Evolutionary conservation across 805 yeast species (phyloP).

Genomic region (Candida suzukii): DNA sequence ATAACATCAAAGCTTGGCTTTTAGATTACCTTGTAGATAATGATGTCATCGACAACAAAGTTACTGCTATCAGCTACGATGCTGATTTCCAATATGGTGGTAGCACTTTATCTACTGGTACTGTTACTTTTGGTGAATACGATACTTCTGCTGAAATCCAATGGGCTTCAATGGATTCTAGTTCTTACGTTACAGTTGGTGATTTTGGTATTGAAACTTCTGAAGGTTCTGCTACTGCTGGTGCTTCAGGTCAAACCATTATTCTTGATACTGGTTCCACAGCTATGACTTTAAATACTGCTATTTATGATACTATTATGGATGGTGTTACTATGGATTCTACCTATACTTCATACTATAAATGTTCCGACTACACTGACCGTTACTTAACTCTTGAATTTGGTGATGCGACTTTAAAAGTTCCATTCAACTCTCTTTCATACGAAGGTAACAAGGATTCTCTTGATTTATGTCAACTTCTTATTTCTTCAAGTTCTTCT

Average conservation of each 20-base stretch:
- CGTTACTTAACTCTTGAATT: slow-evolving; percentile 5
- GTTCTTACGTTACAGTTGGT: background rate
- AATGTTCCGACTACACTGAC: slow-evolving; percentile 12
- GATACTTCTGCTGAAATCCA: background rate
- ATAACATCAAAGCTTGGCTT: slow-evolving; percentile 5
- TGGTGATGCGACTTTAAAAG: slow-evolving; percentile 3
- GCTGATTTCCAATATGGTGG: slow-evolving; percentile 6
- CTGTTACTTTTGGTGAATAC: slow-evolving; percentile 10
- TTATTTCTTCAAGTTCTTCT: slow-evolving; percentile 10
- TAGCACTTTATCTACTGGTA: slow-evolving; percentile 12
- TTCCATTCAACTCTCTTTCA: slow-evolving; percentile 10
- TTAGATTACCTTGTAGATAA: slow-evolving; percentile 9
- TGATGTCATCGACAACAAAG: slow-evolving; percentile 9
- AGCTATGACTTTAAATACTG: slow-evolving; percentile 7
- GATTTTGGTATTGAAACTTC: slow-evolving; percentile 4
- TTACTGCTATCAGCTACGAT: slow-evolving; percentile 9
- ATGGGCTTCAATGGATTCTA: background rate
- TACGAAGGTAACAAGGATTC: slow-evolving; percentile 12
- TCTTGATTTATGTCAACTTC: slow-evolving; percentile 14
- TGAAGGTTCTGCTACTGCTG: slow-evolving; percentile 1
- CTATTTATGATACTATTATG: slow-evolving; percentile 6
- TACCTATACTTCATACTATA: slow-evolving; percentile 7
- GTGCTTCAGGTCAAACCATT: slow-evolving; percentile 1
- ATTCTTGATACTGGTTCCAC: slow-evolving; percentile 17
- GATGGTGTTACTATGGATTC: slow-evolving; percentile 3